Evolutionary conservation across 768 basidiomycete species (phyloP).

Genomic region (Porphyrellus cyaneotinctus): DNA sequence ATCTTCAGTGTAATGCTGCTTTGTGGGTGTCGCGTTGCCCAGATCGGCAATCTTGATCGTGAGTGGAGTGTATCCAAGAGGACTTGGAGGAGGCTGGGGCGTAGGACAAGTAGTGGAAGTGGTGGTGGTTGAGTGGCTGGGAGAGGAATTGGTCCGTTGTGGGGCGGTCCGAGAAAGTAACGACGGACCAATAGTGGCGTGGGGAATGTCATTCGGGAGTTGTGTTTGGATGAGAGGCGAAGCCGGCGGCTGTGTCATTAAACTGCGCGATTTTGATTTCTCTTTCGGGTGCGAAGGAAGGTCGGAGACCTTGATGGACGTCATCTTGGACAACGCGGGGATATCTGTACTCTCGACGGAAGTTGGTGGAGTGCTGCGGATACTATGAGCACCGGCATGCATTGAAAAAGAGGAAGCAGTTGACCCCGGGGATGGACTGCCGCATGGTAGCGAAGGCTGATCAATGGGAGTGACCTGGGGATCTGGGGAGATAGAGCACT

Average conservation of each 20-base stretch:
- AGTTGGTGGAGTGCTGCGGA: slow-evolving; percentile 55
- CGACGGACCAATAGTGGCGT: slow-evolving; percentile 41
- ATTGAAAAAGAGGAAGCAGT: slow-evolving; percentile 48
- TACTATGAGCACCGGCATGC: slow-evolving; percentile 24
- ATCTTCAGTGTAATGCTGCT: slow-evolving; percentile 87
- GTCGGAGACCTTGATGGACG: slow-evolving; percentile 22
- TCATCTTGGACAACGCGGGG: slow-evolving; percentile 36
- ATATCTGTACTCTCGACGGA: slow-evolving; percentile 38
- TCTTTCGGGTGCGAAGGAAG: neutral
- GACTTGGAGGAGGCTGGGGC: slow-evolving; percentile 21
- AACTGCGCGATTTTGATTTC: neutral
- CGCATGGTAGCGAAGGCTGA: slow-evolving; percentile 29
- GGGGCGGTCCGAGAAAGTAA: slow-evolving; percentile 67
- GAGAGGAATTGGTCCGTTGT: slow-evolving; percentile 15
- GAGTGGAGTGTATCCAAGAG: slow-evolving; percentile 43
- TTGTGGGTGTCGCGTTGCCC: slow-evolving; percentile 91
- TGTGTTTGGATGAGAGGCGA: slow-evolving; percentile 28
- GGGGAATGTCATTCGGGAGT: slow-evolving; percentile 13
- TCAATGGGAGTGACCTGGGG: slow-evolving; percentile 1
- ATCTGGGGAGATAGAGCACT: slow-evolving; percentile 3
- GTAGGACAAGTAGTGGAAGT: slow-evolving; percentile 21
- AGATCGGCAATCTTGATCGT: slow-evolving; percentile 92
- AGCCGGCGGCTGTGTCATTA: slow-evolving; percentile 2
- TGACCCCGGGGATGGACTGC: slow-evolving; percentile 30
- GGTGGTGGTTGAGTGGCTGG: slow-evolving; percentile 19